Base-by-base conservation (phyloP, 75 land plant genomes). In the Picea glauca region DNA sequence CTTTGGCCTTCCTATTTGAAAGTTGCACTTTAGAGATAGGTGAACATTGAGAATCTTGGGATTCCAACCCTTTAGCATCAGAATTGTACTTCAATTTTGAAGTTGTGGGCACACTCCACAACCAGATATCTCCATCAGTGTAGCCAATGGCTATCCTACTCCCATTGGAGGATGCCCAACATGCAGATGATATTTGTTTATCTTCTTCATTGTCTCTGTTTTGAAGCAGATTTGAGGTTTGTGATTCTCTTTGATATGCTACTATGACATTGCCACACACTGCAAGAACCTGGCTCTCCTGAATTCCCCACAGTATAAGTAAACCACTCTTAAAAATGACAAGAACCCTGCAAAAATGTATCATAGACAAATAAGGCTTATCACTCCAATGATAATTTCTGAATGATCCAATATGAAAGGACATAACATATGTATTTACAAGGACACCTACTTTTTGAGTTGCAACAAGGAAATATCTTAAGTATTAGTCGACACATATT, bases 81-180 rank as follows among this genome's bases (percentile, higher is more conserved):
- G 77, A 32, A 46, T 40, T 78, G 76, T 31, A 63, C 23, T 79
- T 87, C 38, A 54, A 64, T 62, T 81, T 75, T 31, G 80, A 62
- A 15, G 57, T 30, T 64, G 61, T 33, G 31, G 91, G 92, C 60
- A 95, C 40, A 43, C 78, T 75, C 91, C 90, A 93, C 32, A 95
- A 17, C 74, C 86, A 84, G 60, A 95, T 84, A 38, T 91, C 98
- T 13, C 96, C 98, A 72, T 82, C 89, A 58, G 81, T 85, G 80
- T 93, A 95, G 3, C 98, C 96, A 72, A 88, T 82, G 60, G 78
- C 93, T 46, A 91, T 70, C 79, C 87, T 87, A 78, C 86, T 91
- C 60, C 98, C 96, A 64, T 73, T 26, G 54, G 83, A 85, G 80
- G 93, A 95, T 63, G 88, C 91, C 96, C 98, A 93, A 63, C 92